Evolutionary conservation across 2,329 filamentous ascomycete species (phyloP).

Genomic region (Ophiostoma ulmi): DNA sequence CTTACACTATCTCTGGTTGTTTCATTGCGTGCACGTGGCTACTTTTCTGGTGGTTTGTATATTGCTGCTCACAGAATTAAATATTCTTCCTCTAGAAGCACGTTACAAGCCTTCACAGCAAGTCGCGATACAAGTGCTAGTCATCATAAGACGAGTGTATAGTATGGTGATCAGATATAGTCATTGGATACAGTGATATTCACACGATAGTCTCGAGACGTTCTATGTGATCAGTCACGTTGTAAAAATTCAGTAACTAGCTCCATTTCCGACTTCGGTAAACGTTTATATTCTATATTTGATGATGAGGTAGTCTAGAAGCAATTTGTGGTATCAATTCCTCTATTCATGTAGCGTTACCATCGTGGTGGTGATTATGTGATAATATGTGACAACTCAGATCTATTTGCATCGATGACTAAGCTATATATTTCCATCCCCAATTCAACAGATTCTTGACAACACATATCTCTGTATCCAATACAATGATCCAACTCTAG

Average conservation of each 20-base stretch:
- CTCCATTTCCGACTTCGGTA: neutral
- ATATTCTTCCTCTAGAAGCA: neutral
- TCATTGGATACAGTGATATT: neutral
- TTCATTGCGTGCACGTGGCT: constrained; percentile 10
- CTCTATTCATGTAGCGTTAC: neutral
- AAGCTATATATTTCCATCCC: neutral
- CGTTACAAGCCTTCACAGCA: too few relatives aligned
- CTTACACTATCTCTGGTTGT: neutral
- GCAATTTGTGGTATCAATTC: neutral
- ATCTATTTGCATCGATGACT: neutral
- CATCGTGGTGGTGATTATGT: neutral
- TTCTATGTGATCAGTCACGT: neutral
- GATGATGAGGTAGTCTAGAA: neutral
- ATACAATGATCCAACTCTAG: neutral
- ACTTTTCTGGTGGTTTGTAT: neutral
- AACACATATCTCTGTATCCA: neutral
- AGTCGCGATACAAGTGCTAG: neutral
- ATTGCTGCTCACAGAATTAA: neutral
- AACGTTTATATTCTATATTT: neutral
- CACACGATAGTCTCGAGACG: neutral
- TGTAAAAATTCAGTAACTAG: neutral
- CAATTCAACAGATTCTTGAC: neutral
- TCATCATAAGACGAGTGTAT: neutral
- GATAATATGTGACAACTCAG: neutral
- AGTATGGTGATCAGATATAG: neutral